Evolutionary conservation across 805 yeast genomes (phyloP), one percentile per base, ranked within the genome.

Genomic region (Ogataea henricii): DNA sequence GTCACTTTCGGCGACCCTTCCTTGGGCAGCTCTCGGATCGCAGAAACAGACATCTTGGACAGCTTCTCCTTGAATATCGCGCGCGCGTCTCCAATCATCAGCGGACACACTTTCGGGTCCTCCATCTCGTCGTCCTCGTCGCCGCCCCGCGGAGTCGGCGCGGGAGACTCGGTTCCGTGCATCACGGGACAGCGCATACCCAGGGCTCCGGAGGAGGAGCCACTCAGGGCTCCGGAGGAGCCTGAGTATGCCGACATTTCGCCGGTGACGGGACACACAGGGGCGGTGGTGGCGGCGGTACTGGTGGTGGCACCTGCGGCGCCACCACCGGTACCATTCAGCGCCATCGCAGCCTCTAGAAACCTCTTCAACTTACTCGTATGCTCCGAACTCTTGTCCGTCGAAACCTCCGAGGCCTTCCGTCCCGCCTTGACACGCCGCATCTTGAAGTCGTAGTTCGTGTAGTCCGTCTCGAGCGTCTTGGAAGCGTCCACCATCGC

Each of bases 11-110:
- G 65, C 12, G 61, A 51, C 6, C 22, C 59, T 35, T 43, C 39
- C 22, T 55, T 55, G 4, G 62, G 56, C 10, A 51, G 26, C 17
- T 58, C 66, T 45, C 67, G 54, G 7, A 64, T 46, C 1, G 69
- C 65, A 40, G 67, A 59, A 2, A 62, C 53, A 23, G 64, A 63
- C 63, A 62, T 61, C 45, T 66, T 52, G 2, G 68, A 56, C 14
- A 67, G 48, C 42, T 62, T 65, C 45, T 67, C 72, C 33, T 68
- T 64, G 53, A 69, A 69, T 25, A 68, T 39, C 7, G 66, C 67
- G 35, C 70, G 59, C 3, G 72, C 73, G 53, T 73, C 77, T 39
- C 76, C 76, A 36, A 72, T 66, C 77, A 73, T 73, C 51, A 73
- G 51, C 1, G 78, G 78, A 49, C 77, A 73, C 5, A 72, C 74